Percentiles rank a stretch among this genome's conserved stretches.
Conservation (phyloP, 1,139 yeast genomes). For the Blastobotrys capitulatus region DNA sequence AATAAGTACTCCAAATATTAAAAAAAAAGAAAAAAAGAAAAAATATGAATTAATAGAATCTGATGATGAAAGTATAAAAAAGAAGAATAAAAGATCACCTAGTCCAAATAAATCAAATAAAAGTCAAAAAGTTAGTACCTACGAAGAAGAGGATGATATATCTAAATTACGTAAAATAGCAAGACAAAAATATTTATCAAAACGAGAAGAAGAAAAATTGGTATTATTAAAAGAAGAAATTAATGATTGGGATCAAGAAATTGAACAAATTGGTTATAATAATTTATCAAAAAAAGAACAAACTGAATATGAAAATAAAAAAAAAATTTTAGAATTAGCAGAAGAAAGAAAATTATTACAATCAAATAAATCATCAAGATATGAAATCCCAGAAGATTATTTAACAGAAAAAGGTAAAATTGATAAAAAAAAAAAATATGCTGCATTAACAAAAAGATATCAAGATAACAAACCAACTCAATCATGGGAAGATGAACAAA, state of each 20-base stretch:
- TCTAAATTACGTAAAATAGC: constrained; percentile 37
- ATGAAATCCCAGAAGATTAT: constrained; percentile 55
- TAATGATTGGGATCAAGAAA: constrained; percentile 43
- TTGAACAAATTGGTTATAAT: constrained; percentile 45
- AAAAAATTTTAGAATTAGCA: constrained; percentile 41
- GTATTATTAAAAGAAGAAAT: constrained; percentile 45
- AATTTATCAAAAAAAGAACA: constrained; percentile 45
- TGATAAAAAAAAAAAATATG: constrained; percentile 48
- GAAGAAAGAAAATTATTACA: constrained; percentile 39
- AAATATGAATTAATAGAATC: constrained; percentile 19
- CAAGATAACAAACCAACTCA: constrained; percentile 35
- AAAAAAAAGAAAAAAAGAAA: background rate
- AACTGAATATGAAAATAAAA: constrained; percentile 47
- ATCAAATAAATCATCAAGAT: constrained; percentile 31
- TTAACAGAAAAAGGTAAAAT: constrained; percentile 46
- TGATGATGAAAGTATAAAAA: constrained; percentile 1
- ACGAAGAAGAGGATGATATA: constrained; percentile 10
- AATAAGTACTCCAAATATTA: constrained; percentile 2
- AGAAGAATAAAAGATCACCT: background rate
- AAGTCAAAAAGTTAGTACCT: constrained; percentile 13
- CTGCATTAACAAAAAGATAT: constrained; percentile 35
- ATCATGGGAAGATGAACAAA: constrained; percentile 64
- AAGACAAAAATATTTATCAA: constrained; percentile 44
- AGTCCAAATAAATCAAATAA: constrained; percentile 11
- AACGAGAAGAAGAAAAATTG: constrained; percentile 44